Conservation (phyloP, 768 basidiomycete species). For the Daedaleopsis sinensis region DNA sequence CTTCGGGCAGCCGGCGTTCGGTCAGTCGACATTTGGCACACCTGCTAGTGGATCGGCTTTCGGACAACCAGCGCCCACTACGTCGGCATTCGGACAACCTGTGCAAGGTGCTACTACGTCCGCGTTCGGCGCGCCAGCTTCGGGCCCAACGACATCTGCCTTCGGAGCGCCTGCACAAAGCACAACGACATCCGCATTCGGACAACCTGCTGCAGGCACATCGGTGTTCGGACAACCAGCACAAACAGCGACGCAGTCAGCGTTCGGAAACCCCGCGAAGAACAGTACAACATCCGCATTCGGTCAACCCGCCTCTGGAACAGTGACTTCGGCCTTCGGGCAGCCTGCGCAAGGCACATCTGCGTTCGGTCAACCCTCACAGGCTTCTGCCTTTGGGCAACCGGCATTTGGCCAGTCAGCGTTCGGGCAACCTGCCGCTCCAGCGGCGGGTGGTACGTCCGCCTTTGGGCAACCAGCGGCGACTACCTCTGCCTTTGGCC, state of each 20-base stretch:
- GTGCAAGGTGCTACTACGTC: conserved; percentile 9
- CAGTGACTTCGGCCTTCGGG: conserved; percentile 38
- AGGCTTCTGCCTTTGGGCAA: conserved; percentile 20
- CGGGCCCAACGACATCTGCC: conserved; percentile 35
- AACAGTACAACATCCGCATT: conserved; percentile 37
- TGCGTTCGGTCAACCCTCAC: conserved; percentile 33
- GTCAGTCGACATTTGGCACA: conserved; percentile 39
- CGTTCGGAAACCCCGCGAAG: conserved; percentile 16
- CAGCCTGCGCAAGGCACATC: conserved; percentile 33
- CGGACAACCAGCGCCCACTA: conserved; percentile 30
- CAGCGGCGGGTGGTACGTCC: background rate
- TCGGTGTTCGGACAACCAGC: conserved; percentile 42
- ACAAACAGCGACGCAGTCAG: conserved; percentile 20
- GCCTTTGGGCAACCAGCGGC: background rate
- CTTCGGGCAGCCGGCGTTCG: conserved; percentile 8
- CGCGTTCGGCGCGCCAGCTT: conserved; percentile 21
- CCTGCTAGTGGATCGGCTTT: conserved; percentile 35
- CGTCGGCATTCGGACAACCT: conserved; percentile 28
- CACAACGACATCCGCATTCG: conserved; percentile 17
- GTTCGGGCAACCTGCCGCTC: background rate
- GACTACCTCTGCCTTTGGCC: background rate
- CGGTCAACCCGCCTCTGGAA: conserved; percentile 33
- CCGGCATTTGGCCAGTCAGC: conserved; percentile 4
- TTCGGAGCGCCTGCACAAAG: conserved; percentile 37
- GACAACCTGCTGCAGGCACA: conserved; percentile 19